phyloP scores from a whole-genome alignment of 2,329 filamentous ascomycete genomes.

The Clarireedia homoeocarpa region DNA sequence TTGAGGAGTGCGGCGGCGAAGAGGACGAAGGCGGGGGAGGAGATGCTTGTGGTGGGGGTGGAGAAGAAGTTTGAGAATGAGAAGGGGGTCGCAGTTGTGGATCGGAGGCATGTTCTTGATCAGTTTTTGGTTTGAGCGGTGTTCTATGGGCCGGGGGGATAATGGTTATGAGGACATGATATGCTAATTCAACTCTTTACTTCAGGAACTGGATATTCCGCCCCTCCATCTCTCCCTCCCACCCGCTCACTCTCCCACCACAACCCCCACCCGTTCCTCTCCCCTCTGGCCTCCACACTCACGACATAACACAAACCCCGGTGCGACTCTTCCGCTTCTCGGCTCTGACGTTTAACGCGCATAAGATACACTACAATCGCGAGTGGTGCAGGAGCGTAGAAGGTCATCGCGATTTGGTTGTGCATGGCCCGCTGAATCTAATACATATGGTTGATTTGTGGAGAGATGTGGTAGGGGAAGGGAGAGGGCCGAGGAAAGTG shows the following conservation, averaged over 20 bases:
- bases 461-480: constrained; percentile 34
- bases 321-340: constrained; percentile 66
- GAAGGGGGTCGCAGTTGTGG: constrained; percentile 43
- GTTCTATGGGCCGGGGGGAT: no score
- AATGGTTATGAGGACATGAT: no score
- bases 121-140: not conserved
- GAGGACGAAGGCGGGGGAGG: constrained; percentile 43
- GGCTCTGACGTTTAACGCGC: constrained; percentile 77
- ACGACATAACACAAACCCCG: constrained; percentile 28
- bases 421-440: constrained; percentile 74
- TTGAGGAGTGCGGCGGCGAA: constrained; percentile 48
- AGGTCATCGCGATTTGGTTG: constrained; percentile 62
- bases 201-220: constrained; percentile 28
- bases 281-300: constrained; percentile 19
- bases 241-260: constrained; percentile 18
- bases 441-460: constrained; percentile 65
- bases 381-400: constrained; percentile 29
- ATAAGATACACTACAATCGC: constrained; percentile 80
- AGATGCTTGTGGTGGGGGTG: constrained; percentile 59
- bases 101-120: constrained; percentile 37
- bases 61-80: constrained; percentile 50
- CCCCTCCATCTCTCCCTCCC: constrained; percentile 16
- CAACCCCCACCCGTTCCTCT: constrained; percentile 9
- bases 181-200: not conserved
- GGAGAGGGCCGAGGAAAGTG: constrained; percentile 33